Conservation (phyloP, 805 yeast genomes). For the Starmerella asiatica region DNA sequence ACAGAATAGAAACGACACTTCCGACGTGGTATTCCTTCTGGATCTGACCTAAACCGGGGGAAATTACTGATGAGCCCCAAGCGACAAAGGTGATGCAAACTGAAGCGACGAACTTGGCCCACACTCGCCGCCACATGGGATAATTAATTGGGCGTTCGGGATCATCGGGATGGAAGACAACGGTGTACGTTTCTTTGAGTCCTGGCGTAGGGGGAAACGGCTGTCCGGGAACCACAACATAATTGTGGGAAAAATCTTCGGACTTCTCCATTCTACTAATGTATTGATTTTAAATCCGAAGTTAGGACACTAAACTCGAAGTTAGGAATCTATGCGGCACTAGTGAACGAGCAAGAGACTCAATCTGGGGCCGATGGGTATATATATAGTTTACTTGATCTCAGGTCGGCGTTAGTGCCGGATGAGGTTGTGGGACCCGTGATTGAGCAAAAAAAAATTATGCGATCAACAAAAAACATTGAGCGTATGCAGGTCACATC, state of each 20-base stretch:
- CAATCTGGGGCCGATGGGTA: no score
- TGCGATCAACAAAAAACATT: not conserved
- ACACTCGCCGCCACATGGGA: conserved; percentile 27
- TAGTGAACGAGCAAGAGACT: no score
- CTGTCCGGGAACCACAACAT: conserved; percentile 16
- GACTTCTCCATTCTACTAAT: not conserved
- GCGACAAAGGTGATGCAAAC: conserved; percentile 26
- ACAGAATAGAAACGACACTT: conserved; percentile 36
- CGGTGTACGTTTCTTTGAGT: conserved; percentile 14
- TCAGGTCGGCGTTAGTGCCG: no score
- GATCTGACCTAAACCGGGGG: conserved; percentile 29
- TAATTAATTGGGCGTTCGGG: conserved; percentile 46
- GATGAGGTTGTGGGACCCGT: no score
- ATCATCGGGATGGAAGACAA: conserved; percentile 32
- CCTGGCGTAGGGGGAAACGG: conserved; percentile 18
- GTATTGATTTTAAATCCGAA: no score
- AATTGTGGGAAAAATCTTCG: conserved; percentile 1
- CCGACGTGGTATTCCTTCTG: conserved; percentile 33
- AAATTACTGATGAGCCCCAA: conserved; percentile 36
- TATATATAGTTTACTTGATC: no score
- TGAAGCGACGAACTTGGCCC: conserved; percentile 30
- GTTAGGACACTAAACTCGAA: no score
- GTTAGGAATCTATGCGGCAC: no score
- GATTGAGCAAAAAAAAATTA: not conserved
- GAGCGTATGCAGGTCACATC: not conserved